Base-by-base conservation (phyloP, 345 rosid species). In the Rhizophora apiculata region DNA sequence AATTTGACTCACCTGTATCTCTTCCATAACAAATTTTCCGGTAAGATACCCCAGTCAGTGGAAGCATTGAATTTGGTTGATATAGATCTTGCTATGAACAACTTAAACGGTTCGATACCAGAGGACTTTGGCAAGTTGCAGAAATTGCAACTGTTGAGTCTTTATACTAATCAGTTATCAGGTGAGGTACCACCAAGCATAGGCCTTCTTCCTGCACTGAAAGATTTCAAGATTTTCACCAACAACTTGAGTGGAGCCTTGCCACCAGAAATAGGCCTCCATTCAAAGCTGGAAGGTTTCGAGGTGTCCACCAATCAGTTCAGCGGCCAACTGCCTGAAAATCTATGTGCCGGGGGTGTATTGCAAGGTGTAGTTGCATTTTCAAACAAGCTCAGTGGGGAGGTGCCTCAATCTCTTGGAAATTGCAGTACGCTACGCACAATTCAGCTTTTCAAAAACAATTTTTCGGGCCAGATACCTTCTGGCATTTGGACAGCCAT, bases 391-490 rank as follows among this genome's bases (percentile, higher is more conserved):
- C 89, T 95, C 43, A 85, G 72, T 8, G 99, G 97, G 37, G 72
- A 69, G 71, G 71, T 95, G 37, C 96, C 96, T 0, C 71, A 70
- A 55, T 87, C 91, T 9, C 92, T 92, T 24, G 96, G 86, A 37
- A 79, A 78, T 31, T 92, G 99, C 70, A 30, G 48, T 1, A 65
- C 81, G 43, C 74, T 95, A 79, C 73, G 62, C 36, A 78, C 92
- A 0, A 65, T 92, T 81, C 89, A 87, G 80, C 87, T 95, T 63
- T 81, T 82, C 48, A 66, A 76, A 69, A 95, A 95, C 86, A 71
- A 60, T 26, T 88, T 95, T 80, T 87, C 89, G 4, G 96, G 99
- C 15, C 86, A 86, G 76, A 72, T 95, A 73, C 99, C 99, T 62
- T 46, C 73, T 0, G 82, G 87, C 16, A 65, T 95, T 52, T 95